phyloP scores from a whole-genome alignment of 352 stramenopile species.

The Plasmopara halstedii region DNA sequence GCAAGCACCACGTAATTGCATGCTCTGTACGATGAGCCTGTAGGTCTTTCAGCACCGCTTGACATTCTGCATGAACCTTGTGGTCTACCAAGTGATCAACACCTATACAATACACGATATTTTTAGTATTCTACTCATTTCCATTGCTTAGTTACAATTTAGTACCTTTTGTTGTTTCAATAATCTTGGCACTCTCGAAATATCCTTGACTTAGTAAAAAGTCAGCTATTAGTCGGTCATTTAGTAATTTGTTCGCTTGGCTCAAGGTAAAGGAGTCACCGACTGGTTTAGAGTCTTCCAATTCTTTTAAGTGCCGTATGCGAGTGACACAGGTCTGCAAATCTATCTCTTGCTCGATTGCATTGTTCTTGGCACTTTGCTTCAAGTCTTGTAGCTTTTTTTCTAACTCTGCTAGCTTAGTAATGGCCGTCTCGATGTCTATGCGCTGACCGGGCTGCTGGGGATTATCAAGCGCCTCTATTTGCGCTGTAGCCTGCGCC shows the following conservation, averaged over 20 bases:
- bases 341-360: constrained; percentile 39
- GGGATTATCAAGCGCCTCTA: constrained; percentile 41
- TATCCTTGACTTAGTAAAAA: constrained; percentile 66
- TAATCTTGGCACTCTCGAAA: constrained; percentile 56
- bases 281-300: constrained; percentile 22
- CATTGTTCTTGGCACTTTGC: constrained; percentile 38
- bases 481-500: constrained; percentile 29
- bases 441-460: constrained; percentile 56
- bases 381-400: constrained; percentile 39
- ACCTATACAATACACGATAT: constrained; percentile 20
- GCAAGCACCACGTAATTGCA: constrained; percentile 59
- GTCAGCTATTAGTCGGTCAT: constrained; percentile 59
- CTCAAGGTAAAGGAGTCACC: constrained; percentile 4
- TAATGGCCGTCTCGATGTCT: constrained; percentile 50
- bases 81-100: constrained; percentile 61
- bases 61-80: constrained; percentile 46
- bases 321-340: constrained; percentile 47
- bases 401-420: constrained; percentile 34
- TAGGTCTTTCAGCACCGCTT: constrained; percentile 50
- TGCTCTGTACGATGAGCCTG: constrained; percentile 32
- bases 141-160: not conserved
- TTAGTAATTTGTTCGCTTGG: constrained; percentile 10
- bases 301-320: constrained; percentile 31
- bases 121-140: not conserved
- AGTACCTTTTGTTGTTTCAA: constrained; percentile 56